Evolutionary conservation across 306 rosid species (phyloP).

Genomic region (Prunus persica): DNA sequence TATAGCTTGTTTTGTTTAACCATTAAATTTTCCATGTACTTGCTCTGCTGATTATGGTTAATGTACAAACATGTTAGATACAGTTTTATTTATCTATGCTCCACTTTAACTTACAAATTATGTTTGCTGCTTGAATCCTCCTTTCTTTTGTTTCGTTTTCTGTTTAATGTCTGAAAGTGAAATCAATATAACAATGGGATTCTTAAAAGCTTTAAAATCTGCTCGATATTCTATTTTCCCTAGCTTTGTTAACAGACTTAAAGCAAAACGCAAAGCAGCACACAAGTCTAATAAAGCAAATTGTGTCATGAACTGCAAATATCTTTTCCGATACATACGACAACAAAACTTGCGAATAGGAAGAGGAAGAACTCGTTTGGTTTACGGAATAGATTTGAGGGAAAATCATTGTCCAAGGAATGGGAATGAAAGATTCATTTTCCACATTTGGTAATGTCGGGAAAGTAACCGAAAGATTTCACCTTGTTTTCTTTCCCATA

Average conservation of each 20-base stretch:
- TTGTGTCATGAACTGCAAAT: not conserved
- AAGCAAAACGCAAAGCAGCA: too few species aligned
- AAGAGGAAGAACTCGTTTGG: too few species aligned
- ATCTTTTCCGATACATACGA: not conserved
- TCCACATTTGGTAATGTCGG: too few species aligned
- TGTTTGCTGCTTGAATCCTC: constrained; percentile 6
- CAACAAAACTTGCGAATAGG: not conserved
- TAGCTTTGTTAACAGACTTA: too few species aligned
- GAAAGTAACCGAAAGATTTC: too few species aligned
- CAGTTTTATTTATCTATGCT: not conserved
- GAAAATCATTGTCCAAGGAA: too few species aligned
- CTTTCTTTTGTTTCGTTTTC: not conserved
- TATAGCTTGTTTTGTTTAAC: constrained; percentile 16
- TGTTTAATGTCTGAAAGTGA: not conserved
- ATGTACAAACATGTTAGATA: constrained; percentile 19
- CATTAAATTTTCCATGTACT: constrained; percentile 13
- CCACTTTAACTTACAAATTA: constrained; percentile 10
- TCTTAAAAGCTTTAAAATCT: not conserved
- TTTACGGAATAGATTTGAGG: too few species aligned
- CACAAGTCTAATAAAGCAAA: not conserved
- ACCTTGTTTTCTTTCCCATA: too few species aligned
- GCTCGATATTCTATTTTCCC: not conserved
- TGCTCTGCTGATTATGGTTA: constrained; percentile 28
- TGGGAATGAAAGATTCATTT: too few species aligned
- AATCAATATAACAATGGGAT: not conserved